These are phyloP conservation scores for Senna tora DNA, from an alignment of 306 rosid genomes.

Conservation along the genomic window DNA sequence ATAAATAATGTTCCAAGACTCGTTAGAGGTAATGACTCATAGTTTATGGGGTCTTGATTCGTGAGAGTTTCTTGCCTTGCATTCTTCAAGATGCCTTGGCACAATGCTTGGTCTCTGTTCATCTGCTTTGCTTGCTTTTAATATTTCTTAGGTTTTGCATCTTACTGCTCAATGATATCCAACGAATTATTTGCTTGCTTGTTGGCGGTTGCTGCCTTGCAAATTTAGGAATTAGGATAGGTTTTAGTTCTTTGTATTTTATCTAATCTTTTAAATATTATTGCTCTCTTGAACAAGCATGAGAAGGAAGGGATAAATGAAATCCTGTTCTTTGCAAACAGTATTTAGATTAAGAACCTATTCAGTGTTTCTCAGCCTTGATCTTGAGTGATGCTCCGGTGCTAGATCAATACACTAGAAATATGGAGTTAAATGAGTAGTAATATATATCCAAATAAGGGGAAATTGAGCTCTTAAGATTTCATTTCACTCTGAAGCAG, in stretches of 20 bases:
- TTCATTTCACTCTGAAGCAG: not conserved
- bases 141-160: not conserved
- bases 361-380: not conserved
- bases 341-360: not conserved
- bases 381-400: no score
- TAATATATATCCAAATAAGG: not conserved
- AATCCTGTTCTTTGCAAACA: not conserved
- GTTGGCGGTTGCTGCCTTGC: no score
- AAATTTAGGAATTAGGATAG: no score
- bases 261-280: no score
- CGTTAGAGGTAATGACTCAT: not conserved
- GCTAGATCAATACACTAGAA: not conserved
- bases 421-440: not conserved
- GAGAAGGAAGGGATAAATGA: no score
- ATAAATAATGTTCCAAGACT: not conserved
- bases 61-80: not conserved
- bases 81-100: not conserved
- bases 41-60: no score
- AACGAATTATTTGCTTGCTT: not conserved
- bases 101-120: not conserved
- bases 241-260: no score
- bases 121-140: not conserved
- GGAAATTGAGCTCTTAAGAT: not conserved
- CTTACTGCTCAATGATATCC: not conserved
- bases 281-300: no score